These are phyloP conservation scores for Backusella luteola DNA, from an alignment of 192 early-diverging fungal genomes.

Conservation along the genomic window DNA sequence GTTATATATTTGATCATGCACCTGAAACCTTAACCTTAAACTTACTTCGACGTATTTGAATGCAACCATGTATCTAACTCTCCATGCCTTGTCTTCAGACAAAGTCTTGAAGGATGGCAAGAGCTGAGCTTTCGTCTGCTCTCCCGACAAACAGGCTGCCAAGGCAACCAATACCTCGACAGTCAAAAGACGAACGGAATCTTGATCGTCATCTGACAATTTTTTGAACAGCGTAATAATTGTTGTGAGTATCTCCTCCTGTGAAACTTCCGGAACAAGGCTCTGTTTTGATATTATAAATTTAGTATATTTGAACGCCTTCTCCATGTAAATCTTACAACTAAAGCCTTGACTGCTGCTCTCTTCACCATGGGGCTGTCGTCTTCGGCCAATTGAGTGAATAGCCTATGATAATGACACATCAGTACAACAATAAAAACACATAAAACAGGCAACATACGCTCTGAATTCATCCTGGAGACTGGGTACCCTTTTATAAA, in stretches of 20 bases:
- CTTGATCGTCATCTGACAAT: slow-evolving; percentile 84
- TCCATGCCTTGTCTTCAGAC: slow-evolving; percentile 95
- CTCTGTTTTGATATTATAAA: neutral
- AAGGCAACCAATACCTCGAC: slow-evolving; percentile 91
- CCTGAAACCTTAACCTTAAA: neutral
- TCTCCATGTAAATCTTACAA: slow-evolving; percentile 44
- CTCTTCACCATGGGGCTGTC: slow-evolving; percentile 97
- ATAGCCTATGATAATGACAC: slow-evolving; percentile 49
- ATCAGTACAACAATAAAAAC: neutral
- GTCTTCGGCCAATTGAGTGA: slow-evolving; percentile 81
- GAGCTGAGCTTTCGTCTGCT: slow-evolving; percentile 75
- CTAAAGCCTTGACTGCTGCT: slow-evolving; percentile 80
- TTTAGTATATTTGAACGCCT: slow-evolving; percentile 7
- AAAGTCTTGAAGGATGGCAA: slow-evolving; percentile 72
- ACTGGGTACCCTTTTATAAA: slow-evolving; percentile 67
- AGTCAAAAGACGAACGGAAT: slow-evolving; percentile 95
- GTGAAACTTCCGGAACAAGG: slow-evolving; percentile 48
- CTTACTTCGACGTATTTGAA: slow-evolving; percentile 93
- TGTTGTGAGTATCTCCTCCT: slow-evolving; percentile 76
- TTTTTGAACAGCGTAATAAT: slow-evolving; percentile 88
- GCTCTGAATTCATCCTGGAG: slow-evolving; percentile 84
- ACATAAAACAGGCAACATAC: slow-evolving; percentile 44
- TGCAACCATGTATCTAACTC: slow-evolving; percentile 98
- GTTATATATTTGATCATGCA: neutral
- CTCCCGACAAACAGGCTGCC: slow-evolving; percentile 72